These are phyloP conservation scores for Jamesozyma jinghongensis DNA, from an alignment of 805 yeast genomes.

Conservation along the genomic window DNA sequence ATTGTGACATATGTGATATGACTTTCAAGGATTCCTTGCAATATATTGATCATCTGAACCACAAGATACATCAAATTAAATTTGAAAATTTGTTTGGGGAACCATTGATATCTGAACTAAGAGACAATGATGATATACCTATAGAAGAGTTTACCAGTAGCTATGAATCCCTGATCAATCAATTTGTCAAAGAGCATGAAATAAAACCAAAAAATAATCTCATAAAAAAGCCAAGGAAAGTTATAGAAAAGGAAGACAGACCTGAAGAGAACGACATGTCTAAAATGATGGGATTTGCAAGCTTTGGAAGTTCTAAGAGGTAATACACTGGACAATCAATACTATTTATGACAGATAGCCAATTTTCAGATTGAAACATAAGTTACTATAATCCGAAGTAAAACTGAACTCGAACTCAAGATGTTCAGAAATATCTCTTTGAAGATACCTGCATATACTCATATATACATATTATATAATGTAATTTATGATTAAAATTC, in stretches of 20 bases:
- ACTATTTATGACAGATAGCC: too few species aligned
- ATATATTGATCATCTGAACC: constrained; percentile 74
- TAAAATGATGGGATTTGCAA: constrained; percentile 50
- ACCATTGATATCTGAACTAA: constrained; percentile 21
- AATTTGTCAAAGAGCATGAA: constrained; percentile 27
- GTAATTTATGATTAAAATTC: constrained; percentile 29
- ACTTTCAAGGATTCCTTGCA: constrained; percentile 78
- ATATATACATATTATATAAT: not conserved
- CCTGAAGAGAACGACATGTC: constrained; percentile 14
- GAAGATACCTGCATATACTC: not conserved
- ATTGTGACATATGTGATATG: constrained; percentile 70
- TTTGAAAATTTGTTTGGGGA: constrained; percentile 31
- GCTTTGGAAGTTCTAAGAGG: constrained; percentile 44
- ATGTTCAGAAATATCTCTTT: not conserved
- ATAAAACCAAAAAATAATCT: constrained; percentile 35
- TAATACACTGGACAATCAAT: constrained; percentile 3
- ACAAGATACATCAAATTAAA: constrained; percentile 52
- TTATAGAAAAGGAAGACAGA: not conserved
- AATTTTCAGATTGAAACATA: too few species aligned
- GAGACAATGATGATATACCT: constrained; percentile 37
- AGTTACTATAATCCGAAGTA: too few species aligned
- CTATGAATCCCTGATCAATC: constrained; percentile 31
- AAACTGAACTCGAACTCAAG: too few species aligned
- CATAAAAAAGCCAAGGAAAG: constrained; percentile 9
- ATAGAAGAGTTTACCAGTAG: constrained; percentile 40